Base-by-base conservation (phyloP, 345 rosid species). In the Raphanus raphanistrum region DNA sequence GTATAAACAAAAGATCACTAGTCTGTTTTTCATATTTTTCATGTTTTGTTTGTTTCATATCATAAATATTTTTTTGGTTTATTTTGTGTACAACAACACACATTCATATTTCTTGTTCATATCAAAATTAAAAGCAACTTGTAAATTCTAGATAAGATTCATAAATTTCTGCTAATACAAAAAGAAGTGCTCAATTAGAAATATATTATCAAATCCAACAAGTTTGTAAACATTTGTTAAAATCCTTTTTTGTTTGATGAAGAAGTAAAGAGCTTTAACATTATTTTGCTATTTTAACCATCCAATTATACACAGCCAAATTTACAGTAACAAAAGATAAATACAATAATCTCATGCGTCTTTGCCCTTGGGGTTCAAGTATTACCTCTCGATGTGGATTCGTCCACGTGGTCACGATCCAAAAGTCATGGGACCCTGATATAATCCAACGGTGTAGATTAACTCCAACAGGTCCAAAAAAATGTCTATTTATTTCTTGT, bases 361-460 rank as follows among this genome's bases (percentile, higher is more conserved):
- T 21, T 17, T 17, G 59, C 70, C 55, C 81, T 65, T 71, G 81
- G 60, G 59, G 67, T 8, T 8, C 76, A 77, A 57, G 68, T 15
- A 71, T 64, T 28, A 15, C 2, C 3, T 50, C 12, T 12, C 62
- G 15, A 57, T 4, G 38, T 26, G 21, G 80, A 78, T 17, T 72
- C 52, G 76, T 6, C 68, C 72, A 72, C 75, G 80, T 50, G 38
- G 52, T 15, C 2, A 17, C 4, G n/a, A 59, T 2, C 2, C 1
- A 4, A 48, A 27, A 64, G 2, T 7, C 8, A 2, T 35, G 65
- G 58, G 45, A 36, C 70, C 26, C 6, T 33, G 0, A 41, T n/a
- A 17, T 6, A 48, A 78, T 78, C 81, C 73, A 66, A 72, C 73
- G 76, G 73, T 16, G 15, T 45, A 63, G 15, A 71, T 0, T 63